These are phyloP conservation scores for Cyanidiococcus yangmingshanensis DNA, from an alignment of 23 red algal species.

Conservation along the genomic window DNA sequence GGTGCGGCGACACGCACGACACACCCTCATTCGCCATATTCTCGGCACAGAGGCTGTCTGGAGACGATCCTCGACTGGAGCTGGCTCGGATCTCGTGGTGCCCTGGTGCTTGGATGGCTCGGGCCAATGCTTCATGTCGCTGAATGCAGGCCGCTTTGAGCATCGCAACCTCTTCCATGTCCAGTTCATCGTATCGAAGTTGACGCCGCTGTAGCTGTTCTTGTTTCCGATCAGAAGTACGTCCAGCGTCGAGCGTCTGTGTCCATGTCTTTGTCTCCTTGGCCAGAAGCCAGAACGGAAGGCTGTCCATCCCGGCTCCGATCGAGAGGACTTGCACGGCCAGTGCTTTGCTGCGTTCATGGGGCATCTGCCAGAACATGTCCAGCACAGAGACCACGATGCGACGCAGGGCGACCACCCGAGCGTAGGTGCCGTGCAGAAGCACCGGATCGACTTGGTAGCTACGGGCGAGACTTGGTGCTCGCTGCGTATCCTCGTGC, in stretches of 20 bases:
- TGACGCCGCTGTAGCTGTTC: background rate
- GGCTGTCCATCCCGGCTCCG: background rate
- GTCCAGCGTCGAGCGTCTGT: background rate
- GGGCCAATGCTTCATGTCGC: background rate
- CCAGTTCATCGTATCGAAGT: background rate
- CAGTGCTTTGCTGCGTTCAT: background rate
- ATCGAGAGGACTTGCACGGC: background rate
- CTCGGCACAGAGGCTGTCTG: background rate
- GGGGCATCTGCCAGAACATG: too few species aligned
- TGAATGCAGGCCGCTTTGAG: background rate
- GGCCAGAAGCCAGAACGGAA: background rate
- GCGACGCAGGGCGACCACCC: background rate
- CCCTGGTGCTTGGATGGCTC: background rate
- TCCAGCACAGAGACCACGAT: background rate
- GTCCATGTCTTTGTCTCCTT: background rate
- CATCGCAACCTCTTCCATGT: background rate
- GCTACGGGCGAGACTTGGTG: background rate
- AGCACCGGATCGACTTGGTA: background rate
- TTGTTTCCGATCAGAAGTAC: background rate
- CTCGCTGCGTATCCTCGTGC: background rate
- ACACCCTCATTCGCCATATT: background rate
- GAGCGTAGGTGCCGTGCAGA: background rate
- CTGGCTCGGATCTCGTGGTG: background rate
- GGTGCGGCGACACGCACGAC: background rate
- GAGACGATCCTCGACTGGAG: background rate